Evolutionary conservation across 108 stramenopile species (phyloP), one percentile per base, ranked within the genome.

Genomic region (Fragilaria radians): DNA sequence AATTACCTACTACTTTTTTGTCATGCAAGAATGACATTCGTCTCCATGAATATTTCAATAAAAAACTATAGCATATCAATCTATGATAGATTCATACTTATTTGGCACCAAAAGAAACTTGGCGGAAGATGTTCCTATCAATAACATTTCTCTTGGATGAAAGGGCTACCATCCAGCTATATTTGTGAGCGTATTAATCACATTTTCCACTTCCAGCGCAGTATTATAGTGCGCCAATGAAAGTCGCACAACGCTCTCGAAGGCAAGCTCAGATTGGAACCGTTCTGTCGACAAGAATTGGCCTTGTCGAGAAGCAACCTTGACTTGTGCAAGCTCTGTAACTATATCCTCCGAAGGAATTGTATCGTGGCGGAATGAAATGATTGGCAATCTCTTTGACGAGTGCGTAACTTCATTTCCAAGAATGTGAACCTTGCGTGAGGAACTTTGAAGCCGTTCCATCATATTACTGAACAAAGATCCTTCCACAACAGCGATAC

Each of bases 221-320:
- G 71, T 83, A 32, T 88, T 88, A 62, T 92, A 92, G 59, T 92
- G 91, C 5, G 74, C 85, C 32, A 92, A 59, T 25, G 91, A 92
- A 46, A 88, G 70, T 0, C 91, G 79, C 19, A 88, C 78, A 22
- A 88, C 66, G 21, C 71, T 9, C 22, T 63, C 57, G 30, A 79
- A 65, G 4, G 32, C 31, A 49, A 63, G 34, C 50, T 73, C 70
- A 0, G 70, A 21, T 72, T 62, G 67, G 23, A 88, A 46, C 17
- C 68, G 52, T 23, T 72, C 52, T 2, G 79, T 84, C 45, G 78
- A 78, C 2, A 88, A 70, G 56, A 88, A 91, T n/a, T 71, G 74
- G 46, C 83, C 74, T 26, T 59, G 45, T 21, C 90, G 79, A 61
- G 80, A 82, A 26, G 76, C 32, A 31, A 91, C 71, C 2, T 75